Conservation (phyloP, 306 rosid species). For the Gleditsia sinensis region DNA sequence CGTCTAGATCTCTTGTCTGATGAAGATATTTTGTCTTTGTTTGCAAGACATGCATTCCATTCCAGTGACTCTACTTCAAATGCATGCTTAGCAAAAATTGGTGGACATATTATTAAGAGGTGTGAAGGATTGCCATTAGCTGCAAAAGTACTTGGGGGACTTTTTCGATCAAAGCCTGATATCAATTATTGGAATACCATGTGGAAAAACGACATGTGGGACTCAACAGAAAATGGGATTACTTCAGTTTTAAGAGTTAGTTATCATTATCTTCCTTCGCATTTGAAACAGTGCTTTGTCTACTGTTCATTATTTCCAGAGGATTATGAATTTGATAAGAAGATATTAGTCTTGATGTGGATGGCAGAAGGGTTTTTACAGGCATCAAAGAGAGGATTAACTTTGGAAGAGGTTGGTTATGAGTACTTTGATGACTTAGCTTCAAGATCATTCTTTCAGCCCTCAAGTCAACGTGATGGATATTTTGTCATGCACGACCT, state of each 20-base stretch:
- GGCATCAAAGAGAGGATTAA: not conserved
- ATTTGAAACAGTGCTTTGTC: conserved; percentile 15
- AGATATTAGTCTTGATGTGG: not conserved
- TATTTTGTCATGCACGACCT: too few species aligned
- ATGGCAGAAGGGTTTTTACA: conserved; percentile 7
- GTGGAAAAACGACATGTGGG: not conserved
- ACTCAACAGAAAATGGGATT: not conserved
- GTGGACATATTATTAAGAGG: not conserved
- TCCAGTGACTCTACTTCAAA: not conserved
- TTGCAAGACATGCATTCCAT: conserved; percentile 10
- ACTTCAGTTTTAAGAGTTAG: not conserved
- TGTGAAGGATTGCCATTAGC: conserved; percentile 27
- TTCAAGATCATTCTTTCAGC: too few species aligned
- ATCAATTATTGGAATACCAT: not conserved
- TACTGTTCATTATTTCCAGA: conserved; percentile 15
- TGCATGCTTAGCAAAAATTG: not conserved
- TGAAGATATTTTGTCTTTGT: not conserved
- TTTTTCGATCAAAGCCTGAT: not conserved
- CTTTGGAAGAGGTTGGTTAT: not conserved
- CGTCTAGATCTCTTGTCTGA: not conserved
- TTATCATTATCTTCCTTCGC: not conserved
- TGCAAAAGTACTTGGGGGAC: not conserved
- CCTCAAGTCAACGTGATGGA: too few species aligned
- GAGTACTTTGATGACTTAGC: not conserved
- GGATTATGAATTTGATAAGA: not conserved